phyloP scores from a whole-genome alignment of 352 stramenopile genomes.

The Pythium dissimile region DNA sequence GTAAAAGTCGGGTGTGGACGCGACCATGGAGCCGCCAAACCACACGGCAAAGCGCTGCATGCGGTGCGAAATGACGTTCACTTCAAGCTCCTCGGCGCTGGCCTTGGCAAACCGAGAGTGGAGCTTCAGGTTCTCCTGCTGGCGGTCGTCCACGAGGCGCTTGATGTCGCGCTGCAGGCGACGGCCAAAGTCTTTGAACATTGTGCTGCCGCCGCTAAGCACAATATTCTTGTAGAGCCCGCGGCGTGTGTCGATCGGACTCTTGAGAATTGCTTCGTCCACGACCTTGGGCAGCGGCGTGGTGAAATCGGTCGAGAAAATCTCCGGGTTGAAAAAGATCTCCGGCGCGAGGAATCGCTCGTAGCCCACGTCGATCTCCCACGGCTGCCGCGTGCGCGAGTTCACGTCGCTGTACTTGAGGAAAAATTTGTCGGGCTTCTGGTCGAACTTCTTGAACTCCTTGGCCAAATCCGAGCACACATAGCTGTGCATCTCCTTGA shows the following conservation, averaged over 20 bases:
- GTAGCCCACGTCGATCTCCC: conserved; percentile 90
- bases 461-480: conserved; percentile 94
- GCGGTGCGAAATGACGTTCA: conserved; percentile 94
- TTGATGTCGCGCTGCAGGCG: conserved; percentile 94
- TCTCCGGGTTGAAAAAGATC: conserved; percentile 97
- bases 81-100: conserved; percentile 78
- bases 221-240: conserved; percentile 97
- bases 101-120: conserved; percentile 69
- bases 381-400: conserved; percentile 77
- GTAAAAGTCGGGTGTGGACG: conserved; percentile 93
- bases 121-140: conserved; percentile 83
- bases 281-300: conserved; percentile 92
- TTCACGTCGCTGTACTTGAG: conserved; percentile 83
- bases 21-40: conserved; percentile 94
- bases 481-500: conserved; percentile 96
- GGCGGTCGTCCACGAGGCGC: conserved; percentile 86
- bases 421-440: conserved; percentile 91
- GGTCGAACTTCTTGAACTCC: conserved; percentile 96
- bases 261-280: conserved; percentile 94
- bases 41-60: conserved; percentile 95
- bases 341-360: conserved; percentile 95
- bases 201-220: conserved; percentile 93
- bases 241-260: conserved; percentile 92
- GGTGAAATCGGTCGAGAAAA: conserved; percentile 93
- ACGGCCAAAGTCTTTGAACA: conserved; percentile 96